Conservation (phyloP, 768 basidiomycete species). For the Sporobolomyces roseus region DNA sequence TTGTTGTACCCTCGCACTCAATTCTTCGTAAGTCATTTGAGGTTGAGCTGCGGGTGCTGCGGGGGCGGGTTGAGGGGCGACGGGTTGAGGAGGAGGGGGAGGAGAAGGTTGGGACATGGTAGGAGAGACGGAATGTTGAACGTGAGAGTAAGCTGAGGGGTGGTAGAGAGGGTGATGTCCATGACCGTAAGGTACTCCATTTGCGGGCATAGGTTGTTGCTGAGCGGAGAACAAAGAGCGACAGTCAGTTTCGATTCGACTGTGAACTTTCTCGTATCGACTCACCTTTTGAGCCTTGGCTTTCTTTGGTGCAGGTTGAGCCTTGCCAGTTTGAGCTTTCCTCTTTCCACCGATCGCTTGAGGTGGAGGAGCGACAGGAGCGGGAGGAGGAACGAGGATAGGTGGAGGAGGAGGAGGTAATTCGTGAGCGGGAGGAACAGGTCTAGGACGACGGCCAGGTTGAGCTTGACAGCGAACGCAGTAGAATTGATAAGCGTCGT, state of each 20-base stretch:
- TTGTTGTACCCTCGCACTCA: slow-evolving; percentile 2
- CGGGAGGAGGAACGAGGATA: slow-evolving; percentile 6
- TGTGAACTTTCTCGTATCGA: not conserved
- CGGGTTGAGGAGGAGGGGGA: not conserved
- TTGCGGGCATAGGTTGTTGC: not conserved
- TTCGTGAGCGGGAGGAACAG: slow-evolving; percentile 9
- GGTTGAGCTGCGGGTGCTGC: slow-evolving; percentile 6
- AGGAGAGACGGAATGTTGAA: too few relatives aligned
- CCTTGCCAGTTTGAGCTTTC: slow-evolving; percentile 6
- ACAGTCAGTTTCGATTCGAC: not conserved
- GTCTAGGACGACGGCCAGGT: slow-evolving; percentile 2
- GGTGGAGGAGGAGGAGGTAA: slow-evolving; percentile 21
- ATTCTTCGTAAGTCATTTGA: slow-evolving; percentile 26
- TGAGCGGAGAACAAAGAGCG: not conserved
- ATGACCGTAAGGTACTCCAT: slow-evolving; percentile 28
- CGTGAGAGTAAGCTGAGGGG: slow-evolving; percentile 32
- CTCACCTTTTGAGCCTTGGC: slow-evolving; percentile 24
- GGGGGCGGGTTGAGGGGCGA: not conserved
- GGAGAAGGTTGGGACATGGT: too few relatives aligned
- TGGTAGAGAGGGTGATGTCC: slow-evolving; percentile 32
- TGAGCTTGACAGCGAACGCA: slow-evolving; percentile 26
- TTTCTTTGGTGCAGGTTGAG: slow-evolving; percentile 20
- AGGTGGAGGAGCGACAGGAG: not conserved
- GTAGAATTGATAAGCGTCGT: slow-evolving; percentile 46
- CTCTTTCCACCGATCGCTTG: not conserved